Base-by-base conservation (phyloP, 306 rosid genomes). In the Vachellia pachyceras region DNA sequence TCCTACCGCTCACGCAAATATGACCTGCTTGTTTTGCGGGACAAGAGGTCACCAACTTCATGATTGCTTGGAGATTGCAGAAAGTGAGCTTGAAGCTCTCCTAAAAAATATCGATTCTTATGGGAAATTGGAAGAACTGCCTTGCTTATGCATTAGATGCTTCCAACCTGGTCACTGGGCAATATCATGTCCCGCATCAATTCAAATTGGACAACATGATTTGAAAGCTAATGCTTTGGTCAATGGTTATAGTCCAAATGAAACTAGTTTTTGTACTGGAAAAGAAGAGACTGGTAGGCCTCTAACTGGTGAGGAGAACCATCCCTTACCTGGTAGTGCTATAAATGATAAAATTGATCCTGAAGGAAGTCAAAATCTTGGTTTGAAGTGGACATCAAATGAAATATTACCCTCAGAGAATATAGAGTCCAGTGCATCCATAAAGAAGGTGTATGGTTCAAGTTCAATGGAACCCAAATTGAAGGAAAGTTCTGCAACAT, bases 161-260 rank as follows among this genome's bases (percentile, higher is more conserved):
- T 89, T 89, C 63, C 87, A 82, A 84, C 80, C 66, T 58, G 78
- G 81, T 84, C 97, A 90, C 83, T 89, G 98, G 97, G 94, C 93
- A 10, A 73, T 82, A 73, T 87, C 96, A n/a, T 94, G 98, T 77
- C 91, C 92, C 33, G 65, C 54, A 5, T 80, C 87, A 44, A 50
- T 73, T 79, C 80, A 86, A 14, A 84, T 41, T 75, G 73, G 84
- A 79, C 82, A 74, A 79, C 86, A 65, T 75, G 87, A 75, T 77
- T 10, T 46, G 45, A 75, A 86, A 79, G 68, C 69, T 60, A 61
- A 80, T 52, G 20, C 82, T 79, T 82, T 77, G 47, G 75, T 23
- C 52, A 52, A 71, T 81, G 82, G 80, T 37, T 67, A 69, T 45
- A 44, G 70, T 70, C 84, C 78, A 76, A 60, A 76, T 69, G 79